Percentiles rank a stretch among this genome's conserved stretches.
These are phyloP conservation scores for Harringtonia aguacate DNA, from an alignment of 2,329 filamentous ascomycete species.

Conservation along the genomic window DNA sequence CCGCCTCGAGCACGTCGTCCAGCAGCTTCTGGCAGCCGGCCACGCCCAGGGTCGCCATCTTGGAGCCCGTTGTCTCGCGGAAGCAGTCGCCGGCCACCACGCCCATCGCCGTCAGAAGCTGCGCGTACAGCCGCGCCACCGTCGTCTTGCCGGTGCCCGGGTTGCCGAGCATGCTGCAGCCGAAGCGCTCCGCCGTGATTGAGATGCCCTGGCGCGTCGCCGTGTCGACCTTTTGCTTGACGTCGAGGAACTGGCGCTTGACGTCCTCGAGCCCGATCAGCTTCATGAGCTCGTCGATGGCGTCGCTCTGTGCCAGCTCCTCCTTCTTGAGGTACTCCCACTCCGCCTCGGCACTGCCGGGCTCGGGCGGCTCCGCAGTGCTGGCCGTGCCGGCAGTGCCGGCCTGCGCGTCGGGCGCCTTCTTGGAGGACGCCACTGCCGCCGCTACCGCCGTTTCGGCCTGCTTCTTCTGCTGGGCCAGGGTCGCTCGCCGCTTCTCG, in stretches of 20 bases:
- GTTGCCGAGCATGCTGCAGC: slow-evolving; percentile 56
- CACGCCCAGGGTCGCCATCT: slow-evolving; percentile 35
- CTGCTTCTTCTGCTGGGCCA: background rate
- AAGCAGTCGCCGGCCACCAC: slow-evolving; percentile 51
- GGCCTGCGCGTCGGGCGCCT: too few species aligned
- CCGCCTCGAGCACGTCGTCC: slow-evolving; percentile 41
- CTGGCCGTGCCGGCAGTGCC: too few species aligned
- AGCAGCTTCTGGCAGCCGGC: slow-evolving; percentile 44
- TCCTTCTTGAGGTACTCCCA: slow-evolving; percentile 51
- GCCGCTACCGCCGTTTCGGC: too few species aligned
- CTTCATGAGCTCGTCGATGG: slow-evolving; percentile 53
- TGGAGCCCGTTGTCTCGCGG: slow-evolving; percentile 57
- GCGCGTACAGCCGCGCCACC: slow-evolving; percentile 58
- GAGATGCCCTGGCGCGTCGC: slow-evolving; percentile 44
- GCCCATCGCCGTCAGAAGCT: slow-evolving; percentile 51
- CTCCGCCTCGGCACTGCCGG: slow-evolving; percentile 30
- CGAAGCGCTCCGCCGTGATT: slow-evolving; percentile 47
- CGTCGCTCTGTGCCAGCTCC: slow-evolving; percentile 34
- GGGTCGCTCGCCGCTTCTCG: background rate
- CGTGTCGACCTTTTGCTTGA: slow-evolving; percentile 54
- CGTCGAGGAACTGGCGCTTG: slow-evolving; percentile 50
- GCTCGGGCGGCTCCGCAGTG: background rate
- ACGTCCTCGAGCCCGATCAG: slow-evolving; percentile 64
- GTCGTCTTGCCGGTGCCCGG: slow-evolving; percentile 73
- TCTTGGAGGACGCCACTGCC: too few species aligned